Evolutionary conservation across 805 yeast genomes (phyloP).

Genomic region (Sugiyamaella boreocaroliniensis): DNA sequence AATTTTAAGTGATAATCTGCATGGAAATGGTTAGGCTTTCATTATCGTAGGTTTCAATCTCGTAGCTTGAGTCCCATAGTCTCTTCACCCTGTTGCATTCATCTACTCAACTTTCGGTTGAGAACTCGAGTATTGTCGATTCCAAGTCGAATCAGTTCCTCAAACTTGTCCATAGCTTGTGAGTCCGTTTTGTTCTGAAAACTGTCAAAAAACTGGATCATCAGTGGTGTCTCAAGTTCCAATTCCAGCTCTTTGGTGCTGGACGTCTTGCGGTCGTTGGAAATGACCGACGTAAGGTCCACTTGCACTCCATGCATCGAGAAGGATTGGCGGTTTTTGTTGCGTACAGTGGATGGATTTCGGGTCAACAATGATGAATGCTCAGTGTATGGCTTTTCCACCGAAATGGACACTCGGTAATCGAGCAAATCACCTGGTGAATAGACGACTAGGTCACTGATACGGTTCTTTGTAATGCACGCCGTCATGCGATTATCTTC

Average conservation of each 20-base stretch:
- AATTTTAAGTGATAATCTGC: neutral
- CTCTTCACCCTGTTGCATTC: neutral
- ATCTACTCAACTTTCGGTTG: conserved; percentile 21
- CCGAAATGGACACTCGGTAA: conserved; percentile 62
- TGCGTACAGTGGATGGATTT: conserved; percentile 52
- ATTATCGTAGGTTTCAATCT: neutral
- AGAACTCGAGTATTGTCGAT: conserved; percentile 53
- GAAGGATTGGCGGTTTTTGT: conserved; percentile 67
- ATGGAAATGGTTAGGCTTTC: too few relatives aligned
- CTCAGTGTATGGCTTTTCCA: conserved; percentile 60
- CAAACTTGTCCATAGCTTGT: conserved; percentile 48
- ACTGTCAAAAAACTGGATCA: conserved; percentile 37
- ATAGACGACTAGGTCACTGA: conserved; percentile 65
- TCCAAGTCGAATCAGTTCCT: conserved; percentile 50
- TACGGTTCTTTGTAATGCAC: conserved; percentile 64
- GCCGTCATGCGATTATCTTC: conserved; percentile 37
- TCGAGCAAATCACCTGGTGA: conserved; percentile 76
- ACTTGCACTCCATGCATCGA: conserved; percentile 48
- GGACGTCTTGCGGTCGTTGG: conserved; percentile 8
- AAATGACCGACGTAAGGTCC: conserved; percentile 30
- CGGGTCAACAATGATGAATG: conserved; percentile 46
- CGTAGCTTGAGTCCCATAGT: neutral
- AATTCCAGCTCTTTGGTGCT: conserved; percentile 42
- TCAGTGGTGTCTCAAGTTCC: conserved; percentile 42
- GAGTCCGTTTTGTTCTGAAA: conserved; percentile 27